A percentile compares a stretch with the other conserved stretches of the same genome.
phyloP scores from a whole-genome alignment of 192 early-diverging fungal species.

The Backusella tuberculispora region DNA sequence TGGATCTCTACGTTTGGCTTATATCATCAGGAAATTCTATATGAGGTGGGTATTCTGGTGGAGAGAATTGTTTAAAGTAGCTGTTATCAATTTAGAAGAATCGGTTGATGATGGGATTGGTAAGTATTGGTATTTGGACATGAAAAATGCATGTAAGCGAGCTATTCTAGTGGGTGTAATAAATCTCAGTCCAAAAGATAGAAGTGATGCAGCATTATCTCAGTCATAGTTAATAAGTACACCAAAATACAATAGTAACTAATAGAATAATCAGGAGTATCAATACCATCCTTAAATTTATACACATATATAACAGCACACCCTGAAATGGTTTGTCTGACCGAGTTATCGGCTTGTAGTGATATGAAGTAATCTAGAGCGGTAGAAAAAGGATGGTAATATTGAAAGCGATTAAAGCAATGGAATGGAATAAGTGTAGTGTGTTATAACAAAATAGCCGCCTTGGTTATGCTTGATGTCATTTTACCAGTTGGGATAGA shows the following conservation, averaged over 20 bases:
- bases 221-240: conserved; percentile 59
- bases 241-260: conserved; percentile 24
- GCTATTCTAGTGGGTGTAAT: conserved; percentile 84
- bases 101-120: background rate
- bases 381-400: conserved; percentile 57
- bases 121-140: conserved; percentile 18
- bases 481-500: conserved; percentile 54
- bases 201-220: conserved; percentile 62
- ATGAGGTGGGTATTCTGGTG: conserved; percentile 25
- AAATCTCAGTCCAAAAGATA: conserved; percentile 76
- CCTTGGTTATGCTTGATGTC: conserved; percentile 78
- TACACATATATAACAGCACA: no score
- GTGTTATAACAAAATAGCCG: background rate
- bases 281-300: no score
- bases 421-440: no score
- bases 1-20: conserved; percentile 69
- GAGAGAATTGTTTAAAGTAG: conserved; percentile 5
- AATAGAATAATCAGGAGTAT: background rate
- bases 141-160: conserved; percentile 79
- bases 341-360: conserved; percentile 79
- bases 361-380: conserved; percentile 82
- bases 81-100: background rate
- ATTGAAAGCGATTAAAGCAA: background rate
- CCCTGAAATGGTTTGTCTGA: conserved; percentile 74
- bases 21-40: conserved; percentile 72